A percentile compares a stretch with the other conserved stretches of the same genome.
Conservation (phyloP, 2,329 filamentous ascomycete species). For the Aureobasidium lini region DNA sequence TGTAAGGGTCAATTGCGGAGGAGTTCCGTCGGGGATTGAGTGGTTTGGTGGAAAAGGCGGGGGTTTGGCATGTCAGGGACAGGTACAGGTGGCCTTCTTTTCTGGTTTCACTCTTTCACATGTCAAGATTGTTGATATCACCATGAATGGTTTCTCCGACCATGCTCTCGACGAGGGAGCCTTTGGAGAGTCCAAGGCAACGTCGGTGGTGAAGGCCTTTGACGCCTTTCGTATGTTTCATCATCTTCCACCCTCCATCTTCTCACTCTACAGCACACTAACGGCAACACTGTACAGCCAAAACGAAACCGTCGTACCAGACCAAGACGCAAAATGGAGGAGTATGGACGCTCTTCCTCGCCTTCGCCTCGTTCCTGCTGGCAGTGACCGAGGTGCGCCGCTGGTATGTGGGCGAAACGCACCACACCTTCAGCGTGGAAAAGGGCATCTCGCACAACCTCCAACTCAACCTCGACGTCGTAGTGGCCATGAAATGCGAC, state of each 20-base stretch:
- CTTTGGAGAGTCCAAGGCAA: conserved; percentile 64
- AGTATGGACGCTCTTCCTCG: conserved; percentile 84
- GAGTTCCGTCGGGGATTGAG: not conserved
- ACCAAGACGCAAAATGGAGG: conserved; percentile 77
- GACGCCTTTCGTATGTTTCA: conserved; percentile 77
- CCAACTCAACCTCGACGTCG: conserved; percentile 93
- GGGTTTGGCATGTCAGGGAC: conserved; percentile 7
- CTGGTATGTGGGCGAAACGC: conserved; percentile 80
- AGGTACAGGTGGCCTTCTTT: conserved; percentile 1
- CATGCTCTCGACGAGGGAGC: conserved; percentile 66
- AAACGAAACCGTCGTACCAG: conserved; percentile 91
- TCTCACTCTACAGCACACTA: not conserved
- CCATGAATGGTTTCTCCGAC: conserved; percentile 73
- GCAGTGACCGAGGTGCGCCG: conserved; percentile 67
- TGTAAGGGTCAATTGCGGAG: not conserved
- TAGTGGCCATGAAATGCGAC: conserved; percentile 78
- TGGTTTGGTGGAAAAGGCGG: not conserved
- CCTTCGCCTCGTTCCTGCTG: conserved; percentile 66
- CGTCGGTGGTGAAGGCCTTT: conserved; percentile 66
- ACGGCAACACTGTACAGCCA: conserved; percentile 53
- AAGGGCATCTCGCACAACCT: conserved; percentile 80
- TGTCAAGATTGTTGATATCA: not conserved
- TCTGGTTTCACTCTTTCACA: not conserved
- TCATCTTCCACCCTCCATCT: conserved; percentile 30
- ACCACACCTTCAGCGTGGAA: conserved; percentile 88